These are phyloP conservation scores for Crotalaria pallida DNA, from an alignment of 306 rosid genomes.

Conservation along the genomic window DNA sequence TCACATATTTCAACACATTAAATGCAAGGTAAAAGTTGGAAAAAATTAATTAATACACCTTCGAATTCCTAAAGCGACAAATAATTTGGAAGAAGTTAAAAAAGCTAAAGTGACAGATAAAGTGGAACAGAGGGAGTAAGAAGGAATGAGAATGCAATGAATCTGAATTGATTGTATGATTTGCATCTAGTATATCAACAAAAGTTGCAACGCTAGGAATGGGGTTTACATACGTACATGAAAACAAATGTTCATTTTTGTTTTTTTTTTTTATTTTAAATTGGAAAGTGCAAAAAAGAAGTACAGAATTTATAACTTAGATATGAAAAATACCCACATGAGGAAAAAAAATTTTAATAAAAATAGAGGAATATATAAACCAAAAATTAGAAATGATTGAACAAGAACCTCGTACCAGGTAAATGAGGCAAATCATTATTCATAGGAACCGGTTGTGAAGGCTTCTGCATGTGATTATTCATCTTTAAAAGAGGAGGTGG, in stretches of 20 bases:
- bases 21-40: no score
- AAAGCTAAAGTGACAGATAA: not conserved
- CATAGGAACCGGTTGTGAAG: constrained; percentile 10
- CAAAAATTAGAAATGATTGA: not conserved
- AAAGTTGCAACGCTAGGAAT: not conserved
- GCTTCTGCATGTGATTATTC: constrained; percentile 37
- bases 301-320: not conserved
- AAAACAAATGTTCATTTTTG: not conserved
- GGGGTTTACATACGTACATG: not conserved
- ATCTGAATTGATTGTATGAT: not conserved
- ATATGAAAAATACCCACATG: not conserved
- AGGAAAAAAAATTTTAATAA: not conserved
- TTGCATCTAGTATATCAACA: not conserved
- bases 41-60: no score
- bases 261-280: no score
- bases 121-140: not conserved
- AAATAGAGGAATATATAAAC: not conserved
- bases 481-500: constrained; percentile 15
- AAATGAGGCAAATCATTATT: constrained; percentile 40
- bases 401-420: constrained; percentile 18
- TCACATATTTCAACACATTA: no score
- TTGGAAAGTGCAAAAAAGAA: not conserved
- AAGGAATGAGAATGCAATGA: not conserved
- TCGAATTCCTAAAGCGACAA: no score
- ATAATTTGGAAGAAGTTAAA: no score